Evolutionary conservation across 2,329 filamentous ascomycete genomes (phyloP), one percentile per base, ranked within the genome.

Genomic region (Raffaelea albimanens): DNA sequence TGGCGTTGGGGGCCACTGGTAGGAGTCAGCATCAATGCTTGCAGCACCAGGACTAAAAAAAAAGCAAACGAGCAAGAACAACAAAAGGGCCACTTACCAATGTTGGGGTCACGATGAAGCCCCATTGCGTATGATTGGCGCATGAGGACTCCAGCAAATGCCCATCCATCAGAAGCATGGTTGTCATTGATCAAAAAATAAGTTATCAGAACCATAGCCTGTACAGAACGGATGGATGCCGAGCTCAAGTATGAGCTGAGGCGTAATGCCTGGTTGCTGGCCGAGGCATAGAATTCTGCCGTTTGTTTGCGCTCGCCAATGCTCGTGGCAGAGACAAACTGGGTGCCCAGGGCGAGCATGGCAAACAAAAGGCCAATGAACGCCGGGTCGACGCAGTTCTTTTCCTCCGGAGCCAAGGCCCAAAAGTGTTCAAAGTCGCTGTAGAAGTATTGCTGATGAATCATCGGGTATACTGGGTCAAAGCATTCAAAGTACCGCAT

Each of bases 111-210:
- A 16, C 86, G 79, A 60, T 91, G 85, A 13, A 91, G 63, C 0
- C 86, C 84, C 81, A 91, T 85, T 21, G 86, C 86, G 57, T 89
- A 90, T 0, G 85, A 80, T 63, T 91, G 86, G 22, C 85, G 75
- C 53, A 87, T 81, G 20, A 88, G 63, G 22, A 91, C 82, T 5
- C 86, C 86, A 0, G 83, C 83, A 68, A 89, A 91, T 0, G 85
- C 82, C 81, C 85, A 91, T 1, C 85, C 86, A 59, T 91, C 86
- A 0, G 83, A 86, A 4, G 85, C 85, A 57, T 90, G 85, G 57
- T 89, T 89, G 62, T 91, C 85, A 57, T 91, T 91, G 68, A 90
- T 89, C 33, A 91, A 70, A 56, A 91, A 91, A 59, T 90, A 90
- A 0, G 81, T 82, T 50, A 89, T 80, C n/a, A 91, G 65, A 0